Evolutionary conservation across 805 yeast species (phyloP), one percentile per base, ranked within the genome.

Genomic region (Pichia pseudocactophila): DNA sequence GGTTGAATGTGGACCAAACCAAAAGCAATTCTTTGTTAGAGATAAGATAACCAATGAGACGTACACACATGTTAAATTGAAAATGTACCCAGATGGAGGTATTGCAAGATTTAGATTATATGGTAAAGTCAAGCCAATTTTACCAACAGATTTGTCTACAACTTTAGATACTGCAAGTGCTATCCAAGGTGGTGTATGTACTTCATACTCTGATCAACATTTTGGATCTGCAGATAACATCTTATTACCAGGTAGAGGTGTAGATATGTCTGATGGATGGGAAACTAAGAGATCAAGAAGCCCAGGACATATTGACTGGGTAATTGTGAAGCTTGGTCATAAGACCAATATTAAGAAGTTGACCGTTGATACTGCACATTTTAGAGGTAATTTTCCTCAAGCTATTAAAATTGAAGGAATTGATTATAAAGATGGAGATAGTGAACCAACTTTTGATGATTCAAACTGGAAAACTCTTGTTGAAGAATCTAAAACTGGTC

Each of bases 221-320:
- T 90, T 90, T 57, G 95, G 96, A 31, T 74, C 90, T 36, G 95
- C 89, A 31, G 94, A 85, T 61, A 90, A 90, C 65, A 68, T 90
- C 48, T 66, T 90, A 44, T 68, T 90, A 42, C 97, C 97, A 2
- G 97, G 97, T 13, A 77, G 97, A 47, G 98, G 98, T 40, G 76
- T 73, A 54, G 96, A 90, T 62, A 90, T 90, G 97, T 78, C 92
- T 39, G 97, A 92, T 58, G 98, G 98, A 12, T 90, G 98, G 98
- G 98, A 90, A 61, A 90, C 98, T 19, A 77, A 76, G 54, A 77
- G 98, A 60, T 87, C 96, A 2, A 74, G 97, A 59, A 69, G 66
- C 11, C 75, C 79, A 4, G 88, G 85, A 35, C 97, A 90, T 60
- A 78, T 75, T 31, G 98, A 90, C 68, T 90, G 96, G 96, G 96